Evolutionary conservation across 2,329 filamentous ascomycete species (phyloP), one percentile per base, ranked within the genome.

Genomic region (Sporothrix brasiliensis): DNA sequence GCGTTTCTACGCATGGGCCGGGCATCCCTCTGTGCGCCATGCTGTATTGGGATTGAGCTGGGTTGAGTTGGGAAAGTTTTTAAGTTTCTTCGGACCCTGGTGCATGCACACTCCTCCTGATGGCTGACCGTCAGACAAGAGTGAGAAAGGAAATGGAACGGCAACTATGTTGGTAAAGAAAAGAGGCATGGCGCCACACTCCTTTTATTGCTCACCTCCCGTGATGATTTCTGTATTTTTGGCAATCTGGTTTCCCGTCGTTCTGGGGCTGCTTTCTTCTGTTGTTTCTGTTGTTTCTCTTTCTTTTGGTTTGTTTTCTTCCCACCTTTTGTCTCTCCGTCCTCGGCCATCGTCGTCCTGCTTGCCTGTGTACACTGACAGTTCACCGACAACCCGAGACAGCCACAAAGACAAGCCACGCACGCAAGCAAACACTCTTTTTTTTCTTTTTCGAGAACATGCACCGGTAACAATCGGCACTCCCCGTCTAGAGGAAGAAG

Each of bases 201-300:
- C 4, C 50, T 66, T 66, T 52, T n/a, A 9, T 34, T 66, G n/a
- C 63, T 66, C 47, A 53, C 63, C n/a, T 19, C 11, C n/a, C 11
- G 60, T 21, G 16, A 50, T 24, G 44, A 30, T 50, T 65, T 50
- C 10, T 14, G 10, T 19, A 4, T 34, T 34, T 34, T 34, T 34
- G 34, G 34, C n/a, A 10, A 19, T 63, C 13, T 63, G 14, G 7
- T 30, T 34, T 21, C n/a, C n/a, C 44, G 39, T 47, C 14, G 7
- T 44, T 50, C 7, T 34, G 27, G 27, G 27, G 10, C 14, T 52
- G 1, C 30, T 53, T 14, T 39, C 9, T 2, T 47, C 44, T 66
- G 9, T 61, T 61, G 10, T 24, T 24, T 44, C 44, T 13, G 10
- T 44, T 50, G 24, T 14, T 66, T 66, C 21, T 14, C 7, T 9